Conservation (phyloP, 2,329 filamentous ascomycete genomes). For the Verticillium nonalfalfae region DNA sequence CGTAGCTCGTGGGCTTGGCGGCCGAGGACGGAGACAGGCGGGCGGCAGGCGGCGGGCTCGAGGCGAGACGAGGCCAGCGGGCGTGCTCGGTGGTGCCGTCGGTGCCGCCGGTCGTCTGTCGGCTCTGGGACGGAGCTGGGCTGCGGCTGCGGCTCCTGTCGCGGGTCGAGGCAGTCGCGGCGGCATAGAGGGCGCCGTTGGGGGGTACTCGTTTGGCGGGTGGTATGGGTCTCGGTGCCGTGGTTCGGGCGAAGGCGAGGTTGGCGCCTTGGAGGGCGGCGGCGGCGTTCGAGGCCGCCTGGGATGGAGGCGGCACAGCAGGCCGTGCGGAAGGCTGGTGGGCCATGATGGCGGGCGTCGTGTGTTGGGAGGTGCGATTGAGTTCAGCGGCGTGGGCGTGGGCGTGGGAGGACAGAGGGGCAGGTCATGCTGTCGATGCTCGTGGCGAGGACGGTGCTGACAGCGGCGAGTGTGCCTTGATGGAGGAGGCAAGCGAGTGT, state of each 20-base stretch:
- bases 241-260: slow-evolving; percentile 43
- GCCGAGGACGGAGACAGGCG: slow-evolving; percentile 10
- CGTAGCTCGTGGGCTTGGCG: slow-evolving; percentile 14
- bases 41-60: slow-evolving; percentile 2
- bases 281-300: slow-evolving; percentile 24
- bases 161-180: slow-evolving; percentile 29
- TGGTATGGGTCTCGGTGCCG: slow-evolving; percentile 9
- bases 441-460: not conserved
- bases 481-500: no score
- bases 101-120: slow-evolving; percentile 32
- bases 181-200: slow-evolving; percentile 38
- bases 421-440: not conserved
- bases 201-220: slow-evolving; percentile 10
- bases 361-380: not conserved
- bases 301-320: not conserved
- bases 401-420: not conserved
- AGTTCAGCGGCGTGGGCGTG: not conserved
- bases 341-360: slow-evolving; percentile 8
- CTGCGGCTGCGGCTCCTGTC: slow-evolving; percentile 16
- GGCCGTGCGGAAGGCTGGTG: not conserved
- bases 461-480: not conserved
- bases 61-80: slow-evolving; percentile 16
- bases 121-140: slow-evolving; percentile 18
- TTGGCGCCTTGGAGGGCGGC: slow-evolving; percentile 47
- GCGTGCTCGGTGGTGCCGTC: slow-evolving; percentile 16